Evolutionary conservation across 2,329 filamentous ascomycete genomes (phyloP), one percentile per base, ranked within the genome.

Genomic region (Herpomyces periplanetae): DNA sequence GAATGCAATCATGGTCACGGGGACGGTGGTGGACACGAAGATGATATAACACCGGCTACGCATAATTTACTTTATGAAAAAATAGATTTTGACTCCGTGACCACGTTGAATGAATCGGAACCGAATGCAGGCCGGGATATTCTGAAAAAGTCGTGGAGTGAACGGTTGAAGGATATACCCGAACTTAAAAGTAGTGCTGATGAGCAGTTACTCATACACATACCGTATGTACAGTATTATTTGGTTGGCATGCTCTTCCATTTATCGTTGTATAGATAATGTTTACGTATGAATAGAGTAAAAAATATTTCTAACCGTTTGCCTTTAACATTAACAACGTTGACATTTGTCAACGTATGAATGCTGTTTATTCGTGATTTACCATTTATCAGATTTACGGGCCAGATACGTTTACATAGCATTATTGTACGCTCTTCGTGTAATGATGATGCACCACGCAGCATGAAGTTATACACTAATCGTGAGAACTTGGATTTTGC

Each of bases 11-110:
- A 54, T 27, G 46, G 44, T 22, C 44, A 57, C 28, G 41, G 47
- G 29, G 44, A 48, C 25, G 41, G 49, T 23, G 51, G 44, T 16
- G 71, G 87, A 38, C 75, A 88, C 41, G 61, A 54, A 17, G 66
- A 91, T 43, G 75, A 91, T 43, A 55, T 87, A 30, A 73, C 66
- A 2, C 80, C 80, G 1, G 75, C 73, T 2, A 47, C 88, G 8
- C 75, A 91, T 39, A 62, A 60, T 30, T 69, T 71, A 16, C 57
- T 96, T 13, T 91, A 88, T 44, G 57, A 66, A 27, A 64, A 87
- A 35, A 71, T 96, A 38, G 56, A 73, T 36, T 88, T 91, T 40
- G 61, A 68, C 39, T 51, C 58, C 11, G 58, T 96, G 25, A 54
- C 47, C 14, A 80, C 75, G 0, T 43, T 88, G 21, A 96, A 96